These are phyloP conservation scores for Oryza brachyantha DNA, from an alignment of 176 grass and related monocot genomes.

Conservation along the genomic window DNA sequence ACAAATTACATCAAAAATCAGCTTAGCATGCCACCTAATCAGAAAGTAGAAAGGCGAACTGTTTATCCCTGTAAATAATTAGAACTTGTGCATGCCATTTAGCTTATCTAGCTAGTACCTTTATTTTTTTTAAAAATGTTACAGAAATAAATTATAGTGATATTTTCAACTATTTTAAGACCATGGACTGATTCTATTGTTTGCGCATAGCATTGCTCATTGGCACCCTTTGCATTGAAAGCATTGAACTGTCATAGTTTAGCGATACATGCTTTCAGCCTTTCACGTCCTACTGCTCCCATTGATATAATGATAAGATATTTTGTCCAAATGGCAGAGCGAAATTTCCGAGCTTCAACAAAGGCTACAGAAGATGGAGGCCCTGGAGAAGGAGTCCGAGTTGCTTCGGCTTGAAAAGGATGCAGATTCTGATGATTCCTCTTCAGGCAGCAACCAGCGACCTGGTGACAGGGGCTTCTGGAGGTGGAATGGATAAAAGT, in stretches of 20 bases:
- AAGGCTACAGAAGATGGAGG: conserved; percentile 40
- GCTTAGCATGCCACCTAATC: neutral
- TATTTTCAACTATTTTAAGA: neutral
- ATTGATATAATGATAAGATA: neutral
- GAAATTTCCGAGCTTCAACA: conserved; percentile 43
- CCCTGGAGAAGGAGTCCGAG: conserved; percentile 43
- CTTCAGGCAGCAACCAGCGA: conserved; percentile 3
- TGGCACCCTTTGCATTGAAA: neutral
- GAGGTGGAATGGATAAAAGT: conserved; percentile 41
- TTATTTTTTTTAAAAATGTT: neutral
- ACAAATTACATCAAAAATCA: neutral
- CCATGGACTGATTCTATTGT: neutral
- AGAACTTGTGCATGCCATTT: neutral
- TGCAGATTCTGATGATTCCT: neutral
- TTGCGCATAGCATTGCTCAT: neutral
- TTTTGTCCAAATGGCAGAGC: conserved; percentile 13
- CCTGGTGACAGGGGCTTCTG: conserved; percentile 15
- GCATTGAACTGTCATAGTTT: neutral
- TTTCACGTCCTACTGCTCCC: neutral
- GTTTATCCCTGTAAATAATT: neutral
- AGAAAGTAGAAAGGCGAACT: neutral
- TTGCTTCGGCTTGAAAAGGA: conserved; percentile 10
- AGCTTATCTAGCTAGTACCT: neutral
- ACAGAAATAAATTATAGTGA: neutral
- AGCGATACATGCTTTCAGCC: neutral